Base-by-base conservation (phyloP, 2,329 filamentous ascomycete genomes). In the Colletotrichum viniferum region DNA sequence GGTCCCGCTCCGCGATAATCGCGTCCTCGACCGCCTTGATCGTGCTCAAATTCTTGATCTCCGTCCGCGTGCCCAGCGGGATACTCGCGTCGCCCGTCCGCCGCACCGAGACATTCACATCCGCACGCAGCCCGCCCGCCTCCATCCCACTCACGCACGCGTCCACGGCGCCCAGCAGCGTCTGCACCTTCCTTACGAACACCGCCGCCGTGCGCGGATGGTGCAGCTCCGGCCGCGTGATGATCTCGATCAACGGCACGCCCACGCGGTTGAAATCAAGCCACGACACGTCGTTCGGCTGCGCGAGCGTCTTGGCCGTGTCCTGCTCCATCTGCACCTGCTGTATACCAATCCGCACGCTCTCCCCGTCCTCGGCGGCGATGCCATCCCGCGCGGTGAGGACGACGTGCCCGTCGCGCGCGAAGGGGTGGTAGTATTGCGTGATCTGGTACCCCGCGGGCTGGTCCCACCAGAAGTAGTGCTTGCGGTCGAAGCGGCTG, bases 401-500 rank as follows among this genome's bases (percentile, higher is more conserved):
- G 1, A 88, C 90, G n/a, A 98, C 87, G 52, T 87, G 85, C 3
- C 97, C 97, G 79, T 95, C 88, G 76, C 88, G 91, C 2, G 92
- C 92, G 78, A 94, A 92, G 0, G 92, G 92, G 73, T 92, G 87
- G 83, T 98, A 98, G 86, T 96, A 98, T 82, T 99, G 97, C 3
- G 97, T 99, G 77, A 99, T 98, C 84, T 99, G 97, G 84, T 99
- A 99, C 0, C 97, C 97, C 0, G 95, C 91, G 1, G 97, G 97
- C 84, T 99, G 97, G 84, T 99, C 97, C 91, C 97, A 98, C 87
- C 98, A 98, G 85, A 99, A 98, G 85, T 99, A 99, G 84, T 99
- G 97, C 84, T 99, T 99, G 77, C 97, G 90, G 84, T 99, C 97
- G 85, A 98, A 99, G 69, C 91, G 92, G 83, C 96, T 98, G 79